Evolutionary conservation across 768 basidiomycete species (phyloP), one percentile per base, ranked within the genome.

Genomic region (Amanita pseudoporphyria): DNA sequence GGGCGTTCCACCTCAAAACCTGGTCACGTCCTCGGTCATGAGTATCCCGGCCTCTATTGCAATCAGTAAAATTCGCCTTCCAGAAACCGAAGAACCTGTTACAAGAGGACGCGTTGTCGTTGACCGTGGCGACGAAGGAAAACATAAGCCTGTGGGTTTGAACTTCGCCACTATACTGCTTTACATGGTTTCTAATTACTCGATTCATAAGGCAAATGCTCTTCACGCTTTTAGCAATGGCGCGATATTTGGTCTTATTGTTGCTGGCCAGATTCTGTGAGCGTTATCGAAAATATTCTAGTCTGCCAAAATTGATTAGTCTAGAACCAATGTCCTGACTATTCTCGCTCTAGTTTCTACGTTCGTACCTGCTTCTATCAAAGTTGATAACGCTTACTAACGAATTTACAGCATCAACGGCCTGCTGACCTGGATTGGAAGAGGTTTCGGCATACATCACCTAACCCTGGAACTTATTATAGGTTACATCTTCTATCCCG

Each of bases 31-130:
- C 5, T 90, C 88, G 6, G 84, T 94, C 52, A 95, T 95, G 92
- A 87, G 84, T 63, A 95, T 96, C 53, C 93, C 93, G 16, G 93
- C 92, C 0, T 92, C 90, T 12, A 93, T 95, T 62, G 78, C 91
- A 2, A 92, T 95, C 59, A 86, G 83, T 62, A 95, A 95, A 67
- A 71, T 94, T 58, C 87, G 91, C 38, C 56, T 82, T 30, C 92
- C 92, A 0, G 92, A 95, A 67, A 63, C 73, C 22, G 91, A 92
- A 16, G 87, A 87, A 55, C 91, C 91, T 24, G 77, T 91, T 38
- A 93, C 91, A 24, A 84, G 86, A 30, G 91, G 91, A 10, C 78
- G 70, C 30, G 76, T 93, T 51, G 77, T 85, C 43, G 74, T 93
- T 49, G 87, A 90, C 63, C 83, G 87, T 54, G 91, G 88, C n/a